Base-by-base conservation (phyloP, 2,329 filamentous ascomycete genomes). In the Cadophora luteo-olivacea region DNA sequence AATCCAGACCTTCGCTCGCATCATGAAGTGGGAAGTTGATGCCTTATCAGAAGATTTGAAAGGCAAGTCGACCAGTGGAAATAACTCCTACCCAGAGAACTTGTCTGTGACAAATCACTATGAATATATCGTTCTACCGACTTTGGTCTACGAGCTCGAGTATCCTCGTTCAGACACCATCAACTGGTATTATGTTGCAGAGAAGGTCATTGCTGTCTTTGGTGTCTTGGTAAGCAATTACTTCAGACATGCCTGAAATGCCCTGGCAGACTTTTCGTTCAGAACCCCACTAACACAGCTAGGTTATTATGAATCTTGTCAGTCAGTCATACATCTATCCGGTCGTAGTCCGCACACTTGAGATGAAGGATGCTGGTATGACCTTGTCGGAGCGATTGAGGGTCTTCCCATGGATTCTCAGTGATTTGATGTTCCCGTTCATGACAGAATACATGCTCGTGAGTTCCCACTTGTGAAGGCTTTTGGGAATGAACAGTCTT, bases 271-370 rank as follows among this genome's bases (percentile, higher is more conserved):
- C 5, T 29, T 29, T 29, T 29, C 29, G 29, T 3, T 29, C 29
- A 29, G 29, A 29, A 3, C 3, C 29, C 29, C 29, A 29, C 29
- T 29, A 29, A 29, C 29, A 29, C 29, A 29, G 29, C 9, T 12
- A 65, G 63, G 16, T 90, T 75, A 87, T 93, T 70, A 94, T 94
- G 92, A 90, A 93, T 70, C 87, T 93, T 76, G 84, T 94, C 63
- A 91, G 89, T 0, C 91, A 94, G 80, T 86, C 89, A 25, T 92
- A 88, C 75, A 93, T 94, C 72, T 94, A 93, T 75, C 92, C 92
- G 0, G 87, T 92, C 0, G 90, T 94, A 1, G 85, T 91, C 76
- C 82, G 87, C 73, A 88, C 89, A 0, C 80, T 92, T 38, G 82
- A 83, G 69, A 89, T 91, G 85, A 92, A 91, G 78, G 89, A 92